Evolutionary conservation across 257 asterid species (phyloP).

Genomic region (Solanum medicagineum): DNA sequence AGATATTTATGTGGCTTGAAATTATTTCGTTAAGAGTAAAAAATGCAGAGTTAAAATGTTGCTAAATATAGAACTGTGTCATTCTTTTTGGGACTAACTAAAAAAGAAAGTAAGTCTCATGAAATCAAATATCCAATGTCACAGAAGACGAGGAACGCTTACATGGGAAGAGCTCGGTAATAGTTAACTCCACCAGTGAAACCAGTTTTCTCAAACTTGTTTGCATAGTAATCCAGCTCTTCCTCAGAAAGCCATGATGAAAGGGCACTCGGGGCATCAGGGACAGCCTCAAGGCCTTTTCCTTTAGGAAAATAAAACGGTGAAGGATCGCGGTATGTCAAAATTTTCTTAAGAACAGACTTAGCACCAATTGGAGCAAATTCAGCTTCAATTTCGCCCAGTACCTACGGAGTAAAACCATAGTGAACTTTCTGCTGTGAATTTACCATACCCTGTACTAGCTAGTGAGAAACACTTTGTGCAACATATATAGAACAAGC

Average conservation of each 20-base stretch:
- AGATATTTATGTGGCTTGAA: too few species aligned
- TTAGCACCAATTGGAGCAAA: not conserved
- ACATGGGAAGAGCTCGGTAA: conserved; percentile 33
- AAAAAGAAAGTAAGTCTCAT: too few species aligned
- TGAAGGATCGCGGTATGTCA: not conserved
- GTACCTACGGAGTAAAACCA: not conserved
- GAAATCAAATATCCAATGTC: fast-evolving
- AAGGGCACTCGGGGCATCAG: conserved; percentile 5
- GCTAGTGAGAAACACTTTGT: too few species aligned
- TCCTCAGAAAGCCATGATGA: conserved; percentile 38
- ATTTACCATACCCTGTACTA: not conserved
- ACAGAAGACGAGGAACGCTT: not conserved
- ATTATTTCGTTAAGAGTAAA: too few species aligned
- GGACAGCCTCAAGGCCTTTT: not conserved
- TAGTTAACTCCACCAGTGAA: conserved; percentile 47
- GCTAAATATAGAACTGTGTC: too few species aligned
- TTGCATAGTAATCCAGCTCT: conserved; percentile 24
- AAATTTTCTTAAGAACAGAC: not conserved
- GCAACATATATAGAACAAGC: too few species aligned
- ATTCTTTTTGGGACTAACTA: too few species aligned
- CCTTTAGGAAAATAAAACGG: not conserved
- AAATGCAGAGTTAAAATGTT: too few species aligned
- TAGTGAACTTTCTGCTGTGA: not conserved
- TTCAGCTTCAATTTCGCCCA: conserved; percentile 3
- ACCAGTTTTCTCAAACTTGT: conserved; percentile 25